phyloP scores from a whole-genome alignment of 1,284 basidiomycete species.

The Trametes hirsuta region DNA sequence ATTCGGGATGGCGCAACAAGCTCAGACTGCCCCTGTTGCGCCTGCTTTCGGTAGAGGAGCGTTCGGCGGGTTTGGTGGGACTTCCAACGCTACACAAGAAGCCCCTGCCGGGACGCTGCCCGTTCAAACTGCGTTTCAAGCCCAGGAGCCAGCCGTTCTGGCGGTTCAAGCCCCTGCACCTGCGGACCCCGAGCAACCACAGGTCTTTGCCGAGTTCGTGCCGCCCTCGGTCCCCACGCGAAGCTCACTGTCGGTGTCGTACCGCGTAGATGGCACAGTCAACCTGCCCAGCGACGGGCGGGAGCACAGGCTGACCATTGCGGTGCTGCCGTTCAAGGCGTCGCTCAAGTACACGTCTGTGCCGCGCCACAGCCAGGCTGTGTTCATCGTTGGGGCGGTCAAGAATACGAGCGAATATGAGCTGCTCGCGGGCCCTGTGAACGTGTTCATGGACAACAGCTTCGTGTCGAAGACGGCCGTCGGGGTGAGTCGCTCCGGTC shows the following conservation, averaged over 20 bases:
- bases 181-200: no score
- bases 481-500: slow-evolving; percentile 35
- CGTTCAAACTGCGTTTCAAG: no score
- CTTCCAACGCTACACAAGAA: no score
- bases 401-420: slow-evolving; percentile 57
- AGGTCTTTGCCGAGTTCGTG: background rate
- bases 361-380: slow-evolving; percentile 48
- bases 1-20: no score
- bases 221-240: background rate
- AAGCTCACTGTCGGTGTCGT: slow-evolving; percentile 53
- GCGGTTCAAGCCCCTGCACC: no score
- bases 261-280: slow-evolving; percentile 49
- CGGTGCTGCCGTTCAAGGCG: slow-evolving; percentile 49
- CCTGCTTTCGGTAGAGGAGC: no score
- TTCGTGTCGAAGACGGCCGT: slow-evolving; percentile 53
- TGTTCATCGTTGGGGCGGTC: slow-evolving; percentile 48
- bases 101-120: no score
- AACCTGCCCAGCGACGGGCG: slow-evolving; percentile 56
- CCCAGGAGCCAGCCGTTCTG: no score
- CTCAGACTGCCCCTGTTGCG: no score
- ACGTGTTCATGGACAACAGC: slow-evolving; percentile 52
- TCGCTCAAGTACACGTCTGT: slow-evolving; percentile 51
- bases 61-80: no score
- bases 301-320: slow-evolving; percentile 57
- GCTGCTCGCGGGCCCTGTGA: slow-evolving; percentile 53